These are phyloP conservation scores for Wallacemonas sp. DNA, from an alignment of 208 protist genomes.

Conservation along the genomic window DNA sequence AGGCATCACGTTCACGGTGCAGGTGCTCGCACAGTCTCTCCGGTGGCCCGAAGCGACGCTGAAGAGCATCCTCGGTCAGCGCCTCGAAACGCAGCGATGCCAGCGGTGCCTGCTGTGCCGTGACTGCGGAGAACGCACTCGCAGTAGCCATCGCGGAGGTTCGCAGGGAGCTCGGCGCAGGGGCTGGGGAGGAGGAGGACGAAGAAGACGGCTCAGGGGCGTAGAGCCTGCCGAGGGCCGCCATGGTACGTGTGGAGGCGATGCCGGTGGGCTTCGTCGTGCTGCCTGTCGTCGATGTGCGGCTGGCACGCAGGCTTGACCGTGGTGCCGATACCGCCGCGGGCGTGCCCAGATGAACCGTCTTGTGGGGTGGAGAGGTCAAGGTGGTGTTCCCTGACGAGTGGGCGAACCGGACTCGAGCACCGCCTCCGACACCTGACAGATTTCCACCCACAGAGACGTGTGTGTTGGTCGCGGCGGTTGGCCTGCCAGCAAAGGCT, in stretches of 20 bases:
- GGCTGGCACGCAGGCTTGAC: too few species aligned
- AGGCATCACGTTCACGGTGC: not conserved
- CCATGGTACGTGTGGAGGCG: slow-evolving; percentile 24
- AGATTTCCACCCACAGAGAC: too few species aligned
- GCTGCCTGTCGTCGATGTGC: too few species aligned
- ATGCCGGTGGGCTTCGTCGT: not conserved
- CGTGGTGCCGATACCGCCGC: too few species aligned
- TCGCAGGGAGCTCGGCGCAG: not conserved
- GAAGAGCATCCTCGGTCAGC: slow-evolving; percentile 13
- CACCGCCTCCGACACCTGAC: too few species aligned
- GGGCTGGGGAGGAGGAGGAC: not conserved
- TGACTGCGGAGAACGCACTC: not conserved
- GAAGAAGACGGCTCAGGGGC: not conserved
- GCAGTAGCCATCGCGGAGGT: not conserved
- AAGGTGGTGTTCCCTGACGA: too few species aligned
- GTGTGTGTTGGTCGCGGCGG: too few species aligned
- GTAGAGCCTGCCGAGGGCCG: slow-evolving; percentile 25
- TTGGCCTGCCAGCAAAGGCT: too few species aligned
- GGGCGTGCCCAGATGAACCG: too few species aligned
- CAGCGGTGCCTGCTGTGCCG: slow-evolving; percentile 5
- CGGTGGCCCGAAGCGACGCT: slow-evolving; percentile 8
- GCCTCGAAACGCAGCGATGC: slow-evolving; percentile 18
- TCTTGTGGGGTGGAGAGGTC: too few species aligned
- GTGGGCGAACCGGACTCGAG: too few species aligned
- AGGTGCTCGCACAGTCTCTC: not conserved